Base-by-base conservation (phyloP, 1,284 basidiomycete genomes). In the Pulveroboletus ridleyi region DNA sequence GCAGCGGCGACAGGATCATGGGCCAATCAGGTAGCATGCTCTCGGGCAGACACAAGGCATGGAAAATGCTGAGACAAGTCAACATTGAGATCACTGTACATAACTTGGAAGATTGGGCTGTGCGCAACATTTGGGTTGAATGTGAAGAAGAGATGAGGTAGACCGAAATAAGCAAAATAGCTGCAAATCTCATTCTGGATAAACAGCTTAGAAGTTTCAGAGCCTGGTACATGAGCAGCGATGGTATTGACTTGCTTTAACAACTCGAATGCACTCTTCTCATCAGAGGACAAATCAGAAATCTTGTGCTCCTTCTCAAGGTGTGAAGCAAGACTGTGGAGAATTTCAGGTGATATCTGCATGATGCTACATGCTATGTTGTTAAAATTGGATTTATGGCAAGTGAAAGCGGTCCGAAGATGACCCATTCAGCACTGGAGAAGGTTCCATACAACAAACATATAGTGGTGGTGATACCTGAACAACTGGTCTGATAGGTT, bases 51-150 rank as follows among this genome's bases (percentile, higher is more conserved):
- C 0, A 64, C 60, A 6, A 69, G 55, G 3, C 2, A 1, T 18
- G 68, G 67, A 33, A 68, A 69, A 0, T 18, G n/a, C 1, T 39
- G 9, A 0, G 62, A 55, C 3, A 69, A 35, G 33, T 69, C 61
- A 9, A 69, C 22, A 10, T 9, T 66, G 0, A 2, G 6, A 4
- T 69, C 62, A 18, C 64, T 56, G 56, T 44, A 69, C 62, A 69
- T 69, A 1, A 69, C 68, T 15, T 69, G 68, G 10, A 69, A 69
- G 6, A 69, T 58, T 0, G 67, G 68, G 14, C 67, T 69, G 17
- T 69, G 68, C 0, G 59, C 64, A 8, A 55, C 49, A 33, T 42
- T 59, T 0, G 64, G 67, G 18, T 68, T 69, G n/a, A 69, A 69
- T 0, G 58, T 69, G 11, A 69, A 68, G 14, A 66, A 69, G 2